These are phyloP conservation scores for Porodaedalea pini DNA, from an alignment of 1,284 basidiomycete genomes.

Conservation along the genomic window DNA sequence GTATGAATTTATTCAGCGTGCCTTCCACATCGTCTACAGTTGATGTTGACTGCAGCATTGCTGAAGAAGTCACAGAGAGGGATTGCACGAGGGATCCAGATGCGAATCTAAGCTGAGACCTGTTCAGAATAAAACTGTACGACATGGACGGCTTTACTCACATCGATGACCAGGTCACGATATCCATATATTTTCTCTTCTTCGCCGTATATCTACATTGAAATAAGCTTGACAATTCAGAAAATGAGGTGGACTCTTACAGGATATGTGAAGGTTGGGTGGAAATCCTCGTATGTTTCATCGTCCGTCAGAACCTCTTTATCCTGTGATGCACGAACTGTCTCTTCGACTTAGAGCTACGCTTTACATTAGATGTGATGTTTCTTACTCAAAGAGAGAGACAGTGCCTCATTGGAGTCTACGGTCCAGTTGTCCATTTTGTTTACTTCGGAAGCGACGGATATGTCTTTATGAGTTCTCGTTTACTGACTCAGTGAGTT, in stretches of 20 bases:
- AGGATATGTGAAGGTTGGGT: slow-evolving; percentile 86
- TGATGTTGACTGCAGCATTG: slow-evolving; percentile 64
- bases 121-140: not conserved
- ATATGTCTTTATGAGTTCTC: too few species aligned
- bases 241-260: slow-evolving; percentile 40
- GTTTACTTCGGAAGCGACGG: too few species aligned
- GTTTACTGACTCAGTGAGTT: too few species aligned
- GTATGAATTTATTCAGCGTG: slow-evolving; percentile 75
- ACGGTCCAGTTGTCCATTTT: slow-evolving; percentile 60
- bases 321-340: slow-evolving; percentile 65
- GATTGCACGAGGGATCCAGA: slow-evolving; percentile 83
- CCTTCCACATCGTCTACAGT: slow-evolving; percentile 89
- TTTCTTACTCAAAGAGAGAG: slow-evolving; percentile 63
- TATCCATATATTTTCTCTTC: slow-evolving; percentile 98
- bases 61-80: slow-evolving; percentile 65
- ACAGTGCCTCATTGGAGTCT: slow-evolving; percentile 78
- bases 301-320: slow-evolving; percentile 56
- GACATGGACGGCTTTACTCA: slow-evolving; percentile 37
- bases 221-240: not conserved
- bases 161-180: slow-evolving; percentile 76
- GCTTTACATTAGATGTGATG: not conserved
- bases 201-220: slow-evolving; percentile 81
- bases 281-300: slow-evolving; percentile 62
- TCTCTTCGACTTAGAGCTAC: not conserved
- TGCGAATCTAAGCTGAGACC: slow-evolving; percentile 70